These are phyloP conservation scores for Aaosphaeria pasadenensis DNA, from an alignment of 2,329 filamentous ascomycete genomes.

Conservation along the genomic window DNA sequence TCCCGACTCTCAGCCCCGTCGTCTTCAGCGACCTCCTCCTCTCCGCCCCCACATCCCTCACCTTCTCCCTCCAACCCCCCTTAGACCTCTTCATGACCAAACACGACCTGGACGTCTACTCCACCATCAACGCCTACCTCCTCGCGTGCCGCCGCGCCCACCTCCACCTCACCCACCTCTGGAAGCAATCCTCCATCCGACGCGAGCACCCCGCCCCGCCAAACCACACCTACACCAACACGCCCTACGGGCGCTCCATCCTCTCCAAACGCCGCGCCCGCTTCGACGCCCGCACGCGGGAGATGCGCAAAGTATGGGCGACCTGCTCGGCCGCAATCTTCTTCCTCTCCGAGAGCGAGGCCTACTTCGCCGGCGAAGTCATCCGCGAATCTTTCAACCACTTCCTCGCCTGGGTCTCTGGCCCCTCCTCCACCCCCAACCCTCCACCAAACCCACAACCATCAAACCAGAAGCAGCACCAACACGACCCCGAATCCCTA, in stretches of 20 bases:
- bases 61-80: conserved; percentile 71
- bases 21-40: conserved; percentile 81
- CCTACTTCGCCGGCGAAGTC: conserved; percentile 87
- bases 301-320: conserved; percentile 84
- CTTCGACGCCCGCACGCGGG: conserved; percentile 59
- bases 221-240: conserved; percentile 61
- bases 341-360: conserved; percentile 81
- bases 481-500: conserved; percentile 81
- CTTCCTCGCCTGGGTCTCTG: conserved; percentile 71
- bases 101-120: conserved; percentile 75
- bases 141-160: conserved; percentile 82
- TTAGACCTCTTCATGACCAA: conserved; percentile 82
- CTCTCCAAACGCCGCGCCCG: conserved; percentile 62
- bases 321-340: conserved; percentile 84
- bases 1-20: conserved; percentile 39
- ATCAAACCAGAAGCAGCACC: conserved; percentile 12
- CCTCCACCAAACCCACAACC: background rate
- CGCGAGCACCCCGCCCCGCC: conserved; percentile 73
- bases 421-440: conserved; percentile 4
- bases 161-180: conserved; percentile 77
- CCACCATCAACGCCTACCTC: conserved; percentile 82
- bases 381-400: conserved; percentile 77
- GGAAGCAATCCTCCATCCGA: conserved; percentile 78
- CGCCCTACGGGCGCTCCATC: conserved; percentile 57
- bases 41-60: conserved; percentile 69